Evolutionary conservation across 2,329 filamentous ascomycete genomes (phyloP), one percentile per base, ranked within the genome.

Genomic region (Hypocrella siamensis): DNA sequence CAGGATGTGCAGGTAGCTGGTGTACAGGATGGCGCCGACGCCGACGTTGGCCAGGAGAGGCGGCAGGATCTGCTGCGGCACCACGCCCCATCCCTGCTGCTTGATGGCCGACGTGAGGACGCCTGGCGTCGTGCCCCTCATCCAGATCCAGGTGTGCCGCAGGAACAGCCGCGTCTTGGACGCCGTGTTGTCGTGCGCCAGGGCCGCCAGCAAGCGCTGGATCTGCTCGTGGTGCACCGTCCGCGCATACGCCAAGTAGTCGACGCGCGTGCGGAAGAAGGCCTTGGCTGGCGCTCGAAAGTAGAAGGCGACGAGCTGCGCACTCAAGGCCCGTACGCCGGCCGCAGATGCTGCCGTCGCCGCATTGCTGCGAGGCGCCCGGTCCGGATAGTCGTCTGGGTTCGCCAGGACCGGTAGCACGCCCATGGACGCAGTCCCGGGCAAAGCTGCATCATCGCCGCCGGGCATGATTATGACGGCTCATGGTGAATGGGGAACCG

Each of bases 281-380:
- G 85, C 81, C 56, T 93, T 93, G 32, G 85, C 80, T 1, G 86
- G 86, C 0, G 84, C 83, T 35, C 85, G 69, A 50, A 93, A 94
- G 58, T 93, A 94, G 46, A 93, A 93, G 17, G 84, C 78, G 33
- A 93, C 70, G 45, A 84, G 65, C 49, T 92, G 80, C 6, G 83
- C 79, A 44, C 79, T 86, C 39, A 93, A 54, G 18, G 85, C 86
- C 29, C 86, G 79, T 40, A 85, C 80, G 26, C 82, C 74, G 16
- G 85, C 85, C 4, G 85, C 85, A 16, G 82, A 85, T n/a, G 82
- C 80, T 30, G 81, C 85, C 3, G 69, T 73, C 5, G 69, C 67
- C 24, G 67, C 67, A 47, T 70, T 68, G 47, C 52, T 67, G 33
- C 63, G 58, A 6, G 61, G 58, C 25, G 61, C 52, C 33, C 62